These are phyloP conservation scores for Acanthamoeba rhysodes DNA, from an alignment of 208 protist species.

Conservation along the genomic window DNA sequence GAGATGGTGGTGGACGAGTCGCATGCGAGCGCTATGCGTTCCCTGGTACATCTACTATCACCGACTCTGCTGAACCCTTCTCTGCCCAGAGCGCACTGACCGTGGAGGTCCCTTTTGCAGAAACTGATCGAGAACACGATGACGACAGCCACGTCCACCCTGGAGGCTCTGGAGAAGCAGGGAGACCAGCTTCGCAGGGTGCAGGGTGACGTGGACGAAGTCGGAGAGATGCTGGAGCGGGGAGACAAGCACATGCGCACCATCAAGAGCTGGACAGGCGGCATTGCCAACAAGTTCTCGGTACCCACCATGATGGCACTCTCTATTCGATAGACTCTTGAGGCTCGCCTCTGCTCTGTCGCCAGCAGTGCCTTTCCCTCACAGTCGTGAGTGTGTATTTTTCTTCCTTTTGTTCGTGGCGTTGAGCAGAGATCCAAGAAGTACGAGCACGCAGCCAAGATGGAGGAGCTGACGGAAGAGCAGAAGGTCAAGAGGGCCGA, in stretches of 20 bases:
- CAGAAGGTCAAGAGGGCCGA: neutral
- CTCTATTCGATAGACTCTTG: too few species aligned
- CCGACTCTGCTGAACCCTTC: too few species aligned
- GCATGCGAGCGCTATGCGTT: constrained; percentile 16
- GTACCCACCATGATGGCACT: too few species aligned
- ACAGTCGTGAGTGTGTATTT: too few species aligned
- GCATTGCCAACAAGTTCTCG: constrained; percentile 38
- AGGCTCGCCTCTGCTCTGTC: too few species aligned
- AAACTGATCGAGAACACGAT: constrained; percentile 33
- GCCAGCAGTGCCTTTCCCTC: neutral
- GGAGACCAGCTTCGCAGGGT: constrained; percentile 37
- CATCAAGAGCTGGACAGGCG: constrained; percentile 39
- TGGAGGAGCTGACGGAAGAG: constrained; percentile 44
- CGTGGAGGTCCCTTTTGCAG: too few species aligned
- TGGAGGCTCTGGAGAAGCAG: neutral
- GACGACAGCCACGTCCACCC: neutral
- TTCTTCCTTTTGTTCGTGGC: neutral
- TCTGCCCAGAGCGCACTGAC: too few species aligned
- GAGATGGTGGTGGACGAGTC: constrained; percentile 13
- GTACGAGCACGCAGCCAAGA: neutral
- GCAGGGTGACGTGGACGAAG: neutral
- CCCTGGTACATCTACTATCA: too few species aligned
- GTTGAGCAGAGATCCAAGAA: neutral
- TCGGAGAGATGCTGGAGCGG: neutral
- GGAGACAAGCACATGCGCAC: constrained; percentile 32